Percentiles rank a stretch among this genome's conserved stretches.
These are phyloP conservation scores for Solanum etuberosum DNA, from an alignment of 257 asterid genomes.

Conservation along the genomic window DNA sequence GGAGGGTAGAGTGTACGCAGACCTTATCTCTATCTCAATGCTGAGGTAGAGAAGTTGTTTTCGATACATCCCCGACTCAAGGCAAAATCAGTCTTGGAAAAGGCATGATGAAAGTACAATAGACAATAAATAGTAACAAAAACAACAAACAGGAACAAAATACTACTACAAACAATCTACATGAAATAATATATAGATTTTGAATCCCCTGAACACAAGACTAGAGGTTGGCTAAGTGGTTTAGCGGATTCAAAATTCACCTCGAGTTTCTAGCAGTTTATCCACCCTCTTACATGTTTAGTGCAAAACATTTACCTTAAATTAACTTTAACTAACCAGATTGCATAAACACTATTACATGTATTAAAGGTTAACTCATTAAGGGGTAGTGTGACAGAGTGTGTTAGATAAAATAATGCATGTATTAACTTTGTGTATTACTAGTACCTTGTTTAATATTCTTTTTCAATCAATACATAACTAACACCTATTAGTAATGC, in stretches of 20 bases:
- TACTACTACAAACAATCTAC: background rate
- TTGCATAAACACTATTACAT: background rate
- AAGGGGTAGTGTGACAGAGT: background rate
- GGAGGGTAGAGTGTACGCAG: accelerated
- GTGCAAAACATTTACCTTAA: background rate
- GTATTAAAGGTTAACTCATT: background rate
- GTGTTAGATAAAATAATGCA: no score
- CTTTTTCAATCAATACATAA: background rate
- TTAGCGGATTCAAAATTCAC: background rate
- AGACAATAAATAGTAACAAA: background rate
- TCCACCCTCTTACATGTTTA: background rate
- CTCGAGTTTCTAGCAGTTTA: background rate
- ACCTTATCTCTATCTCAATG: background rate
- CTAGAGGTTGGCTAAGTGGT: background rate
- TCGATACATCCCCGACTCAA: background rate
- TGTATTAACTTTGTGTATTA: background rate
- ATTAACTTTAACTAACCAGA: background rate
- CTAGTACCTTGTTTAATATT: background rate
- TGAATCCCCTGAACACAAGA: background rate
- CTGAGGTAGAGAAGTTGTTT: background rate
- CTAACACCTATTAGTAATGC: background rate
- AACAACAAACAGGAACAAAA: background rate
- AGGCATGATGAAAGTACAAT: background rate
- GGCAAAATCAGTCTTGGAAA: background rate
- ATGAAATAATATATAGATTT: background rate